A percentile compares a stretch with the other conserved stretches of the same genome.
phyloP scores from a whole-genome alignment of 2,329 filamentous ascomycete species.

The Verticillium longisporum region DNA sequence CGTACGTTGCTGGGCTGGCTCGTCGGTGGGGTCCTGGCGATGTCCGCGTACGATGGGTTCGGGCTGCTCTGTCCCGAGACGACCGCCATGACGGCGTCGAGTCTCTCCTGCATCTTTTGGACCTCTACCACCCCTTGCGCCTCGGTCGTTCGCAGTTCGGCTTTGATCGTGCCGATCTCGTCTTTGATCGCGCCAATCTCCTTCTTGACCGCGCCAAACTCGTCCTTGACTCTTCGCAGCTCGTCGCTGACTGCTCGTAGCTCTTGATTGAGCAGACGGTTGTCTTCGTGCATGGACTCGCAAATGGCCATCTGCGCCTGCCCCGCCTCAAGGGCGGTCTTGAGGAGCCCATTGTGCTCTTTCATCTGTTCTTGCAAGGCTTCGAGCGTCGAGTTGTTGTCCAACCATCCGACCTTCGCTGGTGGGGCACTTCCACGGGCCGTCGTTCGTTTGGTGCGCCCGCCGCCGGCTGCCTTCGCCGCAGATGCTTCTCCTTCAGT shows the following conservation, averaged over 20 bases:
- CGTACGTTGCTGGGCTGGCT: too few relatives aligned
- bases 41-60: too few relatives aligned
- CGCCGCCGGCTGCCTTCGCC: too few relatives aligned
- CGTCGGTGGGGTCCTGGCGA: too few relatives aligned
- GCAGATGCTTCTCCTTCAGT: too few relatives aligned
- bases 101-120: neutral
- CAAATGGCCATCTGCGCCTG: neutral
- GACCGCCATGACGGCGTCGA: neutral
- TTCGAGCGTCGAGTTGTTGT: neutral
- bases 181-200: neutral
- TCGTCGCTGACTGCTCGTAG: neutral
- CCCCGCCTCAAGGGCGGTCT: neutral
- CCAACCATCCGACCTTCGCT: neutral
- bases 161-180: neutral
- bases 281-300: neutral
- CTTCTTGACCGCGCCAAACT: neutral
- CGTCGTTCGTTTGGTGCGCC: too few relatives aligned
- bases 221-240: neutral
- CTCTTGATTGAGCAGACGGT: neutral
- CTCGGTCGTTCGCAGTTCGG: neutral
- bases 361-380: neutral
- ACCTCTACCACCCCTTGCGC: neutral
- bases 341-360: neutral
- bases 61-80: too few relatives aligned
- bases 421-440: too few relatives aligned